Percentiles rank a stretch among this genome's conserved stretches.
These are phyloP conservation scores for Cicer arietinum DNA, from an alignment of 306 rosid genomes.

Conservation along the genomic window DNA sequence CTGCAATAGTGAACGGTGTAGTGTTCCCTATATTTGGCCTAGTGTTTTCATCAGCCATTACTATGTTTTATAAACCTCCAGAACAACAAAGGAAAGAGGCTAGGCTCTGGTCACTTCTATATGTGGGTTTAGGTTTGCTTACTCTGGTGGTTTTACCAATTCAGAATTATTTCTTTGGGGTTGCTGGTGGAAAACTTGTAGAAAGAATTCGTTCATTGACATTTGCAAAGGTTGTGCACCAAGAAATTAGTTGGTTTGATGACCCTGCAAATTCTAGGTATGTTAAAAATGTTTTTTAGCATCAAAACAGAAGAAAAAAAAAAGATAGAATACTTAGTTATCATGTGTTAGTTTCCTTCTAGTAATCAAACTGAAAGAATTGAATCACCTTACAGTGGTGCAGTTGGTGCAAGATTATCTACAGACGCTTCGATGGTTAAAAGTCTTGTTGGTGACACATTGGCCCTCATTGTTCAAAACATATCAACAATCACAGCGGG, in stretches of 20 bases:
- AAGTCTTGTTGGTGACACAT: conserved; percentile 80
- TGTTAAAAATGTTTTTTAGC: neutral
- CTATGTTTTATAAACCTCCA: conserved; percentile 69
- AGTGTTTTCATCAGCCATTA: conserved; percentile 71
- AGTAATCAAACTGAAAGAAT: conserved; percentile 20
- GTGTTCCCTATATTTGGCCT: conserved; percentile 74
- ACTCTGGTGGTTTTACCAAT: conserved; percentile 48
- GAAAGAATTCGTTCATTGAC: conserved; percentile 76
- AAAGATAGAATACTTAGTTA: neutral
- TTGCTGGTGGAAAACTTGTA: conserved; percentile 86
- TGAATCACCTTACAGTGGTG: conserved; percentile 59
- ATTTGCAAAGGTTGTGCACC: conserved; percentile 80
- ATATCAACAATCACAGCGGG: conserved; percentile 62
- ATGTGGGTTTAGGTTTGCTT: conserved; percentile 59
- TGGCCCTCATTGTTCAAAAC: conserved; percentile 76
- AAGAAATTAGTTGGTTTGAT: conserved; percentile 87
- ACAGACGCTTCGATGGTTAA: conserved; percentile 76
- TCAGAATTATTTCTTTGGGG: conserved; percentile 67
- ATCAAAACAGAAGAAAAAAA: neutral
- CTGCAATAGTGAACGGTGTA: conserved; percentile 66
- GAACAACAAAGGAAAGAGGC: conserved; percentile 62
- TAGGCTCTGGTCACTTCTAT: conserved; percentile 67
- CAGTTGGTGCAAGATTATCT: conserved; percentile 86
- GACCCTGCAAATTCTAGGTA: conserved; percentile 92
- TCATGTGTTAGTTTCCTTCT: conserved; percentile 7